phyloP scores from a whole-genome alignment of 2,329 filamentous ascomycete species.

The Neurospora crassa region DNA sequence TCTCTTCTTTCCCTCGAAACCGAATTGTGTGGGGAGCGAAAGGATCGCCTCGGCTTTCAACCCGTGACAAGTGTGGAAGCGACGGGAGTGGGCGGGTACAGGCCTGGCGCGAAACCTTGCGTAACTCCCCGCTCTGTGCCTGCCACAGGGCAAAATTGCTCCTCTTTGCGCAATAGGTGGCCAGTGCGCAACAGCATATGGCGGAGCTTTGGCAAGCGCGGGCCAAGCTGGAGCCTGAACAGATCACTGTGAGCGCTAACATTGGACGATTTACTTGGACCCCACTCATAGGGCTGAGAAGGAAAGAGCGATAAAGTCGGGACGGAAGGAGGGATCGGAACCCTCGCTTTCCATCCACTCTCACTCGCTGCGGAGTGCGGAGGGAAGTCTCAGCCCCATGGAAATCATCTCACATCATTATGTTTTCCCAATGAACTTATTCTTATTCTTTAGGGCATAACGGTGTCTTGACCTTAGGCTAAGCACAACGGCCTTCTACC shows the following conservation, averaged over 20 bases:
- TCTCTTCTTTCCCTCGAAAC: neutral
- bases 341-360: neutral
- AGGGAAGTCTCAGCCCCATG: neutral
- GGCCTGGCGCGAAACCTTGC: neutral
- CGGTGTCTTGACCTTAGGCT: neutral
- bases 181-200: neutral
- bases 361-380: neutral
- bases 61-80: neutral
- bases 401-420: neutral
- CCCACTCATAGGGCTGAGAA: neutral
- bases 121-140: neutral
- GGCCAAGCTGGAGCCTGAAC: neutral
- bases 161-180: neutral
- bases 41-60: neutral
- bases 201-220: neutral
- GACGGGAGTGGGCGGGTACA: neutral
- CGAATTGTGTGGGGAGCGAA: neutral
- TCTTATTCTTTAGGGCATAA: neutral
- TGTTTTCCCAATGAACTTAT: neutral
- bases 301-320: neutral
- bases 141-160: neutral
- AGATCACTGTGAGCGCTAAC: neutral
- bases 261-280: neutral
- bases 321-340: neutral
- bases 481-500: neutral